A percentile compares a stretch with the other conserved stretches of the same genome.
phyloP scores from a whole-genome alignment of 257 asterid species.

The Salvia miltiorrhiza region DNA sequence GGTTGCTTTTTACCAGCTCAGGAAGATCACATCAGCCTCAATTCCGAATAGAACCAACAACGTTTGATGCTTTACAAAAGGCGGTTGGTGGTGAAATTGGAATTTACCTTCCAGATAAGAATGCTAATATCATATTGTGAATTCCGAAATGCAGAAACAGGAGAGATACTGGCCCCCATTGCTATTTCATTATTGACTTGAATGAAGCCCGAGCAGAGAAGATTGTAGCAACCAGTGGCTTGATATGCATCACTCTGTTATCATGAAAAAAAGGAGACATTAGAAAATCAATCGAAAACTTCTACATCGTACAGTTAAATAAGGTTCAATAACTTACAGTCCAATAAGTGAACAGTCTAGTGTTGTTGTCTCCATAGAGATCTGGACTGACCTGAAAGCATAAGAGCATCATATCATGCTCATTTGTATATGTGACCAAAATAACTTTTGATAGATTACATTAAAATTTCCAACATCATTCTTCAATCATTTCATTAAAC shows the following conservation, averaged over 20 bases:
- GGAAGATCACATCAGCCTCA: too few species aligned
- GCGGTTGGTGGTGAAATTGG: neutral
- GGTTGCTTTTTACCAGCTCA: slow-evolving; percentile 10
- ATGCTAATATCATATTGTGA: slow-evolving; percentile 76
- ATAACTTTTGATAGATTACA: neutral
- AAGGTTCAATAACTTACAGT: slow-evolving; percentile 47
- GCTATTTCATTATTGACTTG: slow-evolving; percentile 77
- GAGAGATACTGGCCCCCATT: slow-evolving; percentile 91
- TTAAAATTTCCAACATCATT: neutral
- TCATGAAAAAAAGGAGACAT: neutral
- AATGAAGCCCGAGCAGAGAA: slow-evolving; percentile 85
- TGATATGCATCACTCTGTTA: slow-evolving; percentile 86
- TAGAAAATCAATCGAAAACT: neutral
- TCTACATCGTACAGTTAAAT: neutral
- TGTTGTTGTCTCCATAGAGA: slow-evolving; percentile 68
- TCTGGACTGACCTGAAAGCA: slow-evolving; percentile 62
- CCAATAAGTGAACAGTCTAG: slow-evolving; percentile 71
- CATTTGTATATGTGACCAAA: slow-evolving; percentile 3
- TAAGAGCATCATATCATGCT: slow-evolving; percentile 13
- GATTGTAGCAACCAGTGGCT: slow-evolving; percentile 90
- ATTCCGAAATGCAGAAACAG: slow-evolving; percentile 60
- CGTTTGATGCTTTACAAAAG: neutral
- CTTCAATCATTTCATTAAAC: neutral
- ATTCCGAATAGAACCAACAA: neutral
- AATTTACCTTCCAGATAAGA: slow-evolving; percentile 81